Percentiles rank a stretch among this genome's conserved stretches.
Evolutionary conservation across 768 basidiomycete species (phyloP).

Genomic region (Kwoniella europaea): DNA sequence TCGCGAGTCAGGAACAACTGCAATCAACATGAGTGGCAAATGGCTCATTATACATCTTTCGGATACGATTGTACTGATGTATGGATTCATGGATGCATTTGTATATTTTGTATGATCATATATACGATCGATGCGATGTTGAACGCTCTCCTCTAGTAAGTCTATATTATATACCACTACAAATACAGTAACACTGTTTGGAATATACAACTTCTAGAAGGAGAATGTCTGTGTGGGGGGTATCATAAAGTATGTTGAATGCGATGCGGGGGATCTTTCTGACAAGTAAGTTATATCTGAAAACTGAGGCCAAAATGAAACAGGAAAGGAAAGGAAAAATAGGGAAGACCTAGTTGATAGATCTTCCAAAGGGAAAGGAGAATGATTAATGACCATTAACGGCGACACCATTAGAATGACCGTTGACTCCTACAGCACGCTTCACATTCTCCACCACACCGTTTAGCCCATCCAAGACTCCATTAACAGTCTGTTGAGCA

Average conservation of each 20-base stretch:
- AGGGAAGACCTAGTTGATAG: constrained; percentile 32
- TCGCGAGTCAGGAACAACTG: not conserved
- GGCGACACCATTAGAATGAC: constrained; percentile 17
- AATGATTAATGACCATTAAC: constrained; percentile 32
- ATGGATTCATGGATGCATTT: not conserved
- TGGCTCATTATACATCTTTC: not conserved
- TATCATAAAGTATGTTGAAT: constrained; percentile 14
- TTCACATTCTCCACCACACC: constrained; percentile 31
- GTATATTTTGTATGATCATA: not conserved
- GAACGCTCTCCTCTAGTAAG: constrained; percentile 29
- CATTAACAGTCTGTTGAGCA: constrained; percentile 21
- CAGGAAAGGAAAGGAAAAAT: constrained; percentile 3
- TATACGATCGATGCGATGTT: constrained; percentile 25
- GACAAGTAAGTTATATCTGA: not conserved
- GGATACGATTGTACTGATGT: not conserved
- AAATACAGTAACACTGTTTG: not conserved
- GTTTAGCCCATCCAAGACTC: constrained; percentile 28
- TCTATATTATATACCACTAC: not conserved
- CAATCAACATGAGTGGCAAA: not conserved
- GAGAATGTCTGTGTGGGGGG: constrained; percentile 16
- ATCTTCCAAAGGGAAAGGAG: not conserved
- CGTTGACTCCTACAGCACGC: constrained; percentile 12
- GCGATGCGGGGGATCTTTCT: constrained; percentile 17
- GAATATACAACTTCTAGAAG: constrained; percentile 12
- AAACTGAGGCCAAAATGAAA: not conserved